Conservation (phyloP, 1,284 basidiomycete genomes). For the Cerioporus squamosus region DNA sequence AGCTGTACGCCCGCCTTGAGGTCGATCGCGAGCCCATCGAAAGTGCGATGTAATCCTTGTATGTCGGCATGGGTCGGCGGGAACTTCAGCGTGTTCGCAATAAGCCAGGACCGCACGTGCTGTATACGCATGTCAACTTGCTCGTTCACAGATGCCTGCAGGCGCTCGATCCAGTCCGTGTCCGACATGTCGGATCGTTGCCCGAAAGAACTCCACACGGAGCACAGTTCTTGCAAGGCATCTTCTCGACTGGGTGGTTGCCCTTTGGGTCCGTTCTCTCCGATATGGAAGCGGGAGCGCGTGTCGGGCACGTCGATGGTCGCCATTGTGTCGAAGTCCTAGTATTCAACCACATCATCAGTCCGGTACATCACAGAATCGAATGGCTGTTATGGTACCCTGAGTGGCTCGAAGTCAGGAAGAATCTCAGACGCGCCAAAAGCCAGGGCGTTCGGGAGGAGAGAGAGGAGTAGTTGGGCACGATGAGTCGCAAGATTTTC, state of each 20-base stretch:
- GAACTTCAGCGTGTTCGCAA: constrained; percentile 49
- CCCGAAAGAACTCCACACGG: constrained; percentile 37
- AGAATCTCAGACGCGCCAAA: constrained; percentile 51
- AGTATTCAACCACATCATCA: not conserved
- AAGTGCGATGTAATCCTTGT: constrained; percentile 47
- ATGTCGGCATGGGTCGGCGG: constrained; percentile 46
- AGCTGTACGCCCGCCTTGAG: constrained; percentile 50
- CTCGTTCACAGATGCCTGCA: constrained; percentile 42
- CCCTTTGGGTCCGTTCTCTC: constrained; percentile 19
- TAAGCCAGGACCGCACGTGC: constrained; percentile 55
- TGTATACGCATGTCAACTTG: constrained; percentile 45
- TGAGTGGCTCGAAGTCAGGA: constrained; percentile 51
- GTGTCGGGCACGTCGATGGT: constrained; percentile 43
- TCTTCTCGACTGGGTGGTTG: constrained; percentile 34
- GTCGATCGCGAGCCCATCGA: constrained; percentile 47
- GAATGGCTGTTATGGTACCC: constrained; percentile 39
- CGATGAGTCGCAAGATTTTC: constrained; percentile 63
- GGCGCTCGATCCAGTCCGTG: constrained; percentile 41
- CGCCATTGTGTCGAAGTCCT: constrained; percentile 57
- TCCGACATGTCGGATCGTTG: constrained; percentile 41
- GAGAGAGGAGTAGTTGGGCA: constrained; percentile 44
- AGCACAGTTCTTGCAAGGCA: constrained; percentile 33
- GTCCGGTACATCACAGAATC: not conserved
- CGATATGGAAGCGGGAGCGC: constrained; percentile 40
- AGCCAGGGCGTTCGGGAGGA: constrained; percentile 49